Conservation (phyloP, 495 filamentous ascomycete species). For the Pseudoneurospora amorphoporcata region DNA sequence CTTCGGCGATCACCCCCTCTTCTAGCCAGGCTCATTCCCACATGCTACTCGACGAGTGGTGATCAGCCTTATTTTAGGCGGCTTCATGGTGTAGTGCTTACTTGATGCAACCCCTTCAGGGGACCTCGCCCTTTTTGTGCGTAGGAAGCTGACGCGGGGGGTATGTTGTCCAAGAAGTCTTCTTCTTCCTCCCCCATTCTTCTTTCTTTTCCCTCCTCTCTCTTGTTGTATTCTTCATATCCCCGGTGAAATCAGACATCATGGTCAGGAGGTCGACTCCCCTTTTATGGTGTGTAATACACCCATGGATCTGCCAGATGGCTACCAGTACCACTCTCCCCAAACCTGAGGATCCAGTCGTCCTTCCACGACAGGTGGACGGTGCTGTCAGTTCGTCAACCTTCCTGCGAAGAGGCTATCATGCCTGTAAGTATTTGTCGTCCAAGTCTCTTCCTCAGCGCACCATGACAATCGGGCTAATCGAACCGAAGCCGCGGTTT, state of each 20-base stretch:
- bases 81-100: neutral
- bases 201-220: neutral
- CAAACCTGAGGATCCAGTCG: neutral
- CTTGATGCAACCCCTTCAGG: neutral
- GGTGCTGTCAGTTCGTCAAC: slow-evolving; percentile 5
- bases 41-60: neutral
- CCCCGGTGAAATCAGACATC: neutral
- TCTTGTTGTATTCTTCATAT: neutral
- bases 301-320: neutral
- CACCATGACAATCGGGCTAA: neutral
- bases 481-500: slow-evolving; percentile 9
- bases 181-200: neutral
- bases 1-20: neutral
- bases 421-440: slow-evolving; percentile 12
- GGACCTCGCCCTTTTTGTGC: neutral
- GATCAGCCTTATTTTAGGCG: neutral
- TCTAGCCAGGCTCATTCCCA: neutral
- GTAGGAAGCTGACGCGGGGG: neutral
- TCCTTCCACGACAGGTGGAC: slow-evolving; percentile 12
- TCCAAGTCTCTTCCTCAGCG: neutral
- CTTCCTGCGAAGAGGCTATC: slow-evolving; percentile 15
- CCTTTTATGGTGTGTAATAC: neutral
- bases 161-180: neutral
- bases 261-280: neutral
- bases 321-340: neutral